Base-by-base conservation (phyloP, 140 eudicot species). In the Stevia rebaudiana region DNA sequence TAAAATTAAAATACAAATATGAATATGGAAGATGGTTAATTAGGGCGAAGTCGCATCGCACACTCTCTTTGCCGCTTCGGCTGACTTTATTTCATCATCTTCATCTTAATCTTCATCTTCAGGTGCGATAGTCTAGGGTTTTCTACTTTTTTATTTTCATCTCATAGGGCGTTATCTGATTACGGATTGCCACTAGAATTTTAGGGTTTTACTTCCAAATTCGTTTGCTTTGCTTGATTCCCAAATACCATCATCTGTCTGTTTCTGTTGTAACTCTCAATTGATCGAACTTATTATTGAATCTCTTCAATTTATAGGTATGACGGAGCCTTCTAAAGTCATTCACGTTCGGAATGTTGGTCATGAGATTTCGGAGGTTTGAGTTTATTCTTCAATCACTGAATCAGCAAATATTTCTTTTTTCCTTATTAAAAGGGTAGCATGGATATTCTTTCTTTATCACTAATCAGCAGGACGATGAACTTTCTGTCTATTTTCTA, bases 331-430 rank as follows among this genome's bases (percentile, higher is more conserved):
- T 48, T 92, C 98, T 12, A 92, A 92, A 78, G 98, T 92, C 53
- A 81, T 92, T 75, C 98, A 92, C 52, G 95, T 92, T 16, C 98
- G 98, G 70, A 92, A 92, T 67, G 98, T 92, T 53, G 98, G 98
- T 21, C 98, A 88, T 61, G 98, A 92, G 80, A 85, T 92, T 25
- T 81, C 98, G 0, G 98, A 91, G 96, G 98, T 87, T 70, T 33
- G 30, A 42, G 30, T 39, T 31, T 24, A 11, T 41, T 22, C 11
- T 40, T 15, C 16, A n/a, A 6, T 18, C 11, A 25, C 18, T 40
- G 11, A 12, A n/a, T n/a, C n/a, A n/a, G n/a, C n/a, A n/a, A n/a
- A n/a, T 28, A 28, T 28, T 28, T 28, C 2, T 28, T 28, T 28
- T 18, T 19, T 21, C 3, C 9, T 3, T 50, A 47, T 19, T 24